These are phyloP conservation scores for Choiromyces venosus DNA, from an alignment of 495 filamentous ascomycete genomes.

Conservation along the genomic window DNA sequence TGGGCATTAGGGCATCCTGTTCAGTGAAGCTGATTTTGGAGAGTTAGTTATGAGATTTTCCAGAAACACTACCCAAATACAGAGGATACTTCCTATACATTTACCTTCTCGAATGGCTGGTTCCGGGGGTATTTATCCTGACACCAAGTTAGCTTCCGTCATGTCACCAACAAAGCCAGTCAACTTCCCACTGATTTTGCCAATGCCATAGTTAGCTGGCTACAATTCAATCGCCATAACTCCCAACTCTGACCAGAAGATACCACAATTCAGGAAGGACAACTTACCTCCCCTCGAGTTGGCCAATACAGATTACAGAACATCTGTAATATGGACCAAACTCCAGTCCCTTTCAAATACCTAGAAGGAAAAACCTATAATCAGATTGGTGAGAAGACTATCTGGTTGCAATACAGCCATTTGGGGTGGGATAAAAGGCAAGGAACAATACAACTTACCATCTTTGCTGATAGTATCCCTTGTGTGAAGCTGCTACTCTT, in stretches of 20 bases:
- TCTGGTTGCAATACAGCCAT: not conserved
- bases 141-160: not conserved
- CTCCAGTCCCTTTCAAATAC: constrained; percentile 3
- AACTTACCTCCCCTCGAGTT: no score
- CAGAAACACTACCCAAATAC: no score
- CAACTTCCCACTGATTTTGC: not conserved
- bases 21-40: no score
- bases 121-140: not conserved
- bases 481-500: constrained; percentile 3
- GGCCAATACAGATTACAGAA: constrained; percentile 1
- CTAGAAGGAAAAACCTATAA: not conserved
- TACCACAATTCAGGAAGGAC: no score
- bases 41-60: no score
- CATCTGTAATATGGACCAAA: not conserved
- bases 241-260: not conserved
- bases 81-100: no score
- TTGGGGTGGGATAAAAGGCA: no score
- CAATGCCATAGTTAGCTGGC: not conserved
- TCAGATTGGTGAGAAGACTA: not conserved
- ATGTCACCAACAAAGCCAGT: not conserved
- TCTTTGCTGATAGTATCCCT: constrained; percentile 6
- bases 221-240: constrained; percentile 6
- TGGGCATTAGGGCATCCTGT: no score
- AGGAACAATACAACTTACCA: constrained; percentile 1
- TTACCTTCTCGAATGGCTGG: not conserved